Base-by-base conservation (phyloP, 139 green algal species). In the Mesotaenium endlicherianum region DNA sequence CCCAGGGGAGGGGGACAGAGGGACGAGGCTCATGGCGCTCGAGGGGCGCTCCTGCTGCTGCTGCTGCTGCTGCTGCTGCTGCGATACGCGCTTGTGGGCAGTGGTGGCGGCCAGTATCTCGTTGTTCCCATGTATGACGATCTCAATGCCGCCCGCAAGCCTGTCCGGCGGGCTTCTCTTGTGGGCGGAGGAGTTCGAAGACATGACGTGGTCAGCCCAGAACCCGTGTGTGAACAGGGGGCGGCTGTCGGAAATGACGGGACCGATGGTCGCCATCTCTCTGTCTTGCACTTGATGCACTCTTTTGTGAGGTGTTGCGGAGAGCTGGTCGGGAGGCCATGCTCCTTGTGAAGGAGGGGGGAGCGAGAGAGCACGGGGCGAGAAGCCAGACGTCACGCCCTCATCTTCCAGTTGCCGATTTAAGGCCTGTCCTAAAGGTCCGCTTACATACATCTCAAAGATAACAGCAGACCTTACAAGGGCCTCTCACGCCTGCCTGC, bases 61-160 rank as follows among this genome's bases (percentile, higher is more conserved):
- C 50, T 64, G 20, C 50, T 26, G 20, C 50, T 64, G 20, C 50
- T 34, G 26, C 50, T 72, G 36, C 60, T 72, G 36, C 60, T 5
- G 36, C 11, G 36, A 36, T 72, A 5, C 60, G 5, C 6, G 60
- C 60, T 72, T n/a, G n/a, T n/a, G n/a, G n/a, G n/a, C n/a, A n/a
- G n/a, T n/a, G n/a, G n/a, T n/a, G n/a, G n/a, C n/a, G n/a, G n/a
- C n/a, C n/a, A n/a, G n/a, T n/a, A n/a, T n/a, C n/a, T n/a, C n/a
- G n/a, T n/a, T n/a, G n/a, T n/a, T n/a, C n/a, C n/a, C 60, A 47
- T 38, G 41, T 72, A 72, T 72, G 60, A 5, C 36, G 60, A 72
- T 36, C 43, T 5, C 36, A 38, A 72, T 36, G 60, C 11, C 43
- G 8, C 60, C 43, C 60, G 17, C 36, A 38, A 72, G 60, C 43